phyloP scores from a whole-genome alignment of 2,329 filamentous ascomycete genomes.

The Fusarium xyrophilum region DNA sequence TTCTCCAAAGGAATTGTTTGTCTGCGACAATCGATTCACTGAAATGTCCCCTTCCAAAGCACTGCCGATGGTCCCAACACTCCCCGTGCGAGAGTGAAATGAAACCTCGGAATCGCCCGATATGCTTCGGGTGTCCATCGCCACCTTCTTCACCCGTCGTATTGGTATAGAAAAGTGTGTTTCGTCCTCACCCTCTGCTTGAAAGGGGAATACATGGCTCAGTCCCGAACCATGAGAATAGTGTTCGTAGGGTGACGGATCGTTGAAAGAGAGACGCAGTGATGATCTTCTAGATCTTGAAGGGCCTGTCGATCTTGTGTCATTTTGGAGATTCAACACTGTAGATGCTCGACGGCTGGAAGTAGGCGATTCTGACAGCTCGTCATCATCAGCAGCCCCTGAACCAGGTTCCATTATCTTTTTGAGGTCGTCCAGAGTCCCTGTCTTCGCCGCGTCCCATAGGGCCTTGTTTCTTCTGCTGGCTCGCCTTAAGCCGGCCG shows the following conservation, averaged over 20 bases:
- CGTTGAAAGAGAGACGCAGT: constrained; percentile 44
- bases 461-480: constrained; percentile 85
- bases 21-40: constrained; percentile 77
- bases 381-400: constrained; percentile 56
- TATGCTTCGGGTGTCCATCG: constrained; percentile 87
- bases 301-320: constrained; percentile 38
- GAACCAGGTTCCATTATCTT: constrained; percentile 78
- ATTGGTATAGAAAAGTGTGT: constrained; percentile 40
- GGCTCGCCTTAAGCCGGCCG: constrained; percentile 79
- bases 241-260: constrained; percentile 50
- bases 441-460: constrained; percentile 85
- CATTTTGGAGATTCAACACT: constrained; percentile 57
- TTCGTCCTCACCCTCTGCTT: constrained; percentile 58
- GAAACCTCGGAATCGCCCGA: constrained; percentile 87
- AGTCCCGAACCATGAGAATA: constrained; percentile 67
- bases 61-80: constrained; percentile 75
- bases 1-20: constrained; percentile 74
- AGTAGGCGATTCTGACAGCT: constrained; percentile 48
- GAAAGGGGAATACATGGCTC: constrained; percentile 91
- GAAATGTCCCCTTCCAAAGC: constrained; percentile 86
- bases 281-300: constrained; percentile 50
- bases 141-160: constrained; percentile 77
- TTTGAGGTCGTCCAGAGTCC: constrained; percentile 76
- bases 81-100: constrained; percentile 79
- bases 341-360: constrained; percentile 56